phyloP scores from a whole-genome alignment of 345 rosid species.

The Bruguiera parviflora region DNA sequence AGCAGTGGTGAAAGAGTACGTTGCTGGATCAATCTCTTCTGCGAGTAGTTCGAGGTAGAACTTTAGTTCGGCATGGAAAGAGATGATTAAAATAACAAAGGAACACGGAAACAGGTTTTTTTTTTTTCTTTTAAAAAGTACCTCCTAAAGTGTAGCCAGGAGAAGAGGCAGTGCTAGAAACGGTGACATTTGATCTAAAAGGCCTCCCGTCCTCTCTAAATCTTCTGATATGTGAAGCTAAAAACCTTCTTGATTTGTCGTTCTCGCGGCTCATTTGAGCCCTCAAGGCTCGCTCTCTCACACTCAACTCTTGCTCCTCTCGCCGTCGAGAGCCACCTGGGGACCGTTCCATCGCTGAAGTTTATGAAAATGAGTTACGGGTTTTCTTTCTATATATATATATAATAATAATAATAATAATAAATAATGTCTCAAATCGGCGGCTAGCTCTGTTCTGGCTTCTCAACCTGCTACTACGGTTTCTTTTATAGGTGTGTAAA shows the following conservation, averaged over 20 bases:
- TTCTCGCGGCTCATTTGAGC: conserved; percentile 49
- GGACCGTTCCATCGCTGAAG: conserved; percentile 31
- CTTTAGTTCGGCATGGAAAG: background rate
- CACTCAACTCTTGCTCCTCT: conserved; percentile 41
- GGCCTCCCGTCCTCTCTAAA: conserved; percentile 66
- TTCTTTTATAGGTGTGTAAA: too few species aligned
- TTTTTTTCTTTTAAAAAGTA: too few species aligned
- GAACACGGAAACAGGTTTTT: too few species aligned
- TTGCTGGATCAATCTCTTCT: conserved; percentile 92
- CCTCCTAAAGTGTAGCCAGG: conserved; percentile 56
- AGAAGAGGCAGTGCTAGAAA: conserved; percentile 91
- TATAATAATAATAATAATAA: too few species aligned
- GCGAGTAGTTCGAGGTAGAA: conserved; percentile 13
- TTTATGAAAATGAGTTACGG: conserved; percentile 15
- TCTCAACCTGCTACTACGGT: too few species aligned
- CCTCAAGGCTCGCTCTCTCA: conserved; percentile 54
- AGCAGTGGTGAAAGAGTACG: conserved; percentile 86
- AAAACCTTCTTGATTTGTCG: conserved; percentile 58
- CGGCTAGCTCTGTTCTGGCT: background rate
- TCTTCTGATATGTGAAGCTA: conserved; percentile 71
- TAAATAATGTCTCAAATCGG: background rate
- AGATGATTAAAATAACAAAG: background rate
- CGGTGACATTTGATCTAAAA: conserved; percentile 57
- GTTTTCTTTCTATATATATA: background rate
- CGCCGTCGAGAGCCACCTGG: conserved; percentile 18